Conservation (phyloP, 2,329 filamentous ascomycete genomes). For the Fusarium anguioides region DNA sequence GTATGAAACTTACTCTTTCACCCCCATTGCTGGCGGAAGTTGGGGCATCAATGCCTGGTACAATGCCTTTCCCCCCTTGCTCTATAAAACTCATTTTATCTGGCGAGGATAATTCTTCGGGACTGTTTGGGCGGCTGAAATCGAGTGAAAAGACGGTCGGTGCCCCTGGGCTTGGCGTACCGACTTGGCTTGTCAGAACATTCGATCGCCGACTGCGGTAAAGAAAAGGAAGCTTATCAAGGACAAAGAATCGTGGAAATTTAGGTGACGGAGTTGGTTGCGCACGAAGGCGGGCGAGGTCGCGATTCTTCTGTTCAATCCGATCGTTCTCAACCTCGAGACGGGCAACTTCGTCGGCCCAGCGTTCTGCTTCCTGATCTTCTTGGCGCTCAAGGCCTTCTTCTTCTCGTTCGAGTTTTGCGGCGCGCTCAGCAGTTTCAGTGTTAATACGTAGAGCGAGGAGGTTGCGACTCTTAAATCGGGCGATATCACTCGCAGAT, state of each 20-base stretch:
- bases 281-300: conserved; percentile 58
- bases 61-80: conserved; percentile 58
- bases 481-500: conserved; percentile 39
- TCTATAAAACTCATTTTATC: conserved; percentile 56
- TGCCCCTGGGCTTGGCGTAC: conserved; percentile 50
- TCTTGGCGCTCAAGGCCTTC: conserved; percentile 29
- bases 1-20: conserved; percentile 71
- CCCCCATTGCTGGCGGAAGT: conserved; percentile 83
- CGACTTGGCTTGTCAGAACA: conserved; percentile 46
- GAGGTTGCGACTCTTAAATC: conserved; percentile 40
- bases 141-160: conserved; percentile 52
- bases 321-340: conserved; percentile 61
- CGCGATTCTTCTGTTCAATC: conserved; percentile 62
- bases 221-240: conserved; percentile 62
- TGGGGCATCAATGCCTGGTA: conserved; percentile 75
- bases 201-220: conserved; percentile 56
- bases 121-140: conserved; percentile 49
- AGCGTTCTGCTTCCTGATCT: conserved; percentile 44
- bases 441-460: conserved; percentile 38
- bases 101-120: conserved; percentile 45
- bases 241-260: conserved; percentile 52
- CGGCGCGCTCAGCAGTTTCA: conserved; percentile 29
- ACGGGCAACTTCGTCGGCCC: conserved; percentile 56
- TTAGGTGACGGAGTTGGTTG: conserved; percentile 51
- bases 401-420: conserved; percentile 37